Evolutionary conservation across 2,329 filamentous ascomycete species (phyloP), one percentile per base, ranked within the genome.

Genomic region (Exophiala lecanii-corni): DNA sequence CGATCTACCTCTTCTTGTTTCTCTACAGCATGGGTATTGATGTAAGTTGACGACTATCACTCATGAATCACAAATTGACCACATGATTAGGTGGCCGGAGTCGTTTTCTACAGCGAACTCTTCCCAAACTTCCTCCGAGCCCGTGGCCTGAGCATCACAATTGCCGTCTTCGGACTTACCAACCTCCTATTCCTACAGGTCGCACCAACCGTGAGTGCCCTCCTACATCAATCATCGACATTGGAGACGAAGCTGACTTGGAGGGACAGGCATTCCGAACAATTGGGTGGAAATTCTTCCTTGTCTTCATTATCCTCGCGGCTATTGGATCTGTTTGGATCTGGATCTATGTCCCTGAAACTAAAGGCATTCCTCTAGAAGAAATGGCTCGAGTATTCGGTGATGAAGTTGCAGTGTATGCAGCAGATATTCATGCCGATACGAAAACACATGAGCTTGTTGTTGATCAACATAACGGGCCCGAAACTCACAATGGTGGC

Each of bases 1-100:
- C 67, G 50, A 54, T 62, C 23, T 67, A 62, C 53, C 57, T 66
- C 45, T 66, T 60, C 43, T 59, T 64, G 26, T 47, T 62, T 35
- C 66, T 61, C 52, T 69, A 64, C 60, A 61, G 59, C 32, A 67
- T 63, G 19, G 47, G 47, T 26, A 25, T 47, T 19, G 44, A 47
- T 20, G 44, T 26, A 26, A 26, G 23, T 26, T 12, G n/a, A n/a
- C n/a, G n/a, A n/a, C n/a, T n/a, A n/a, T n/a, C n/a, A n/a, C n/a
- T n/a, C n/a, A n/a, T n/a, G n/a, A n/a, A n/a, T n/a, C n/a, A n/a
- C n/a, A n/a, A n/a, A n/a, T n/a, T n/a, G n/a, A n/a, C n/a, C n/a
- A n/a, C n/a, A n/a, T n/a, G n/a, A 12, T 12, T 26, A 26, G 23
- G 23, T 50, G 2, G 47, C 43, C 5, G 47, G 47, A 4, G 40